A percentile compares a stretch with the other conserved stretches of the same genome.
phyloP scores from a whole-genome alignment of 1,284 basidiomycete genomes.

The Microbotryomycetes sp. region DNA sequence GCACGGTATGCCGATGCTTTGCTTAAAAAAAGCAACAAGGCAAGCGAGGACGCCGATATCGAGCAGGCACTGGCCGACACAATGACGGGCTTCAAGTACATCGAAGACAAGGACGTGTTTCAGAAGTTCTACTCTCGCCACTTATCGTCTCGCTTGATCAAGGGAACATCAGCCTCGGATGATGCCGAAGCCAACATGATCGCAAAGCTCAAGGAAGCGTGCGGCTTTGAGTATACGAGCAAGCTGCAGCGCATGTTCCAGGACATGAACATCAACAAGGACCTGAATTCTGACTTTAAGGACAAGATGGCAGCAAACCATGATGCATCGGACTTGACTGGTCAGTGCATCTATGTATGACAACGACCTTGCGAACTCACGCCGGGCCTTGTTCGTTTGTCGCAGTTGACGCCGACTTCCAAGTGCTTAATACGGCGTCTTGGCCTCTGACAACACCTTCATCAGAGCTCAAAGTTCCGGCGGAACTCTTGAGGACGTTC shows the following conservation, averaged over 20 bases:
- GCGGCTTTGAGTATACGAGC: constrained; percentile 97
- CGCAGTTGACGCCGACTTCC: constrained; percentile 76
- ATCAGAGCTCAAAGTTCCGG: constrained; percentile 76
- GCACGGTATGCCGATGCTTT: constrained; percentile 90
- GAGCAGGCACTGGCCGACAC: constrained; percentile 86
- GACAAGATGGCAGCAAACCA: constrained; percentile 82
- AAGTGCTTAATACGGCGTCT: constrained; percentile 92
- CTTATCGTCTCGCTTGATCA: constrained; percentile 88
- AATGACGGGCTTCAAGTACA: constrained; percentile 98
- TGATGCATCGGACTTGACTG: constrained; percentile 50
- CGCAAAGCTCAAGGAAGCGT: constrained; percentile 94
- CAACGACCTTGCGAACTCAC: not conserved
- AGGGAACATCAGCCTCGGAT: constrained; percentile 86
- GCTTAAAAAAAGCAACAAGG: constrained; percentile 90
- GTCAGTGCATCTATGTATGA: constrained; percentile 28
- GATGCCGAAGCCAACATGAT: constrained; percentile 99
- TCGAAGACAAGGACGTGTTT: constrained; percentile 99
- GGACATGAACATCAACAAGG: constrained; percentile 92
- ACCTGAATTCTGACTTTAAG: constrained; percentile 93
- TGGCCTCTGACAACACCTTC: constrained; percentile 81
- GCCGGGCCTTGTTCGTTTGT: not conserved
- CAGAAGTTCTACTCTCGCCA: constrained; percentile 98
- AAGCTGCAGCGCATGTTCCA: constrained; percentile 95
- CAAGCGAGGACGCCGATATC: constrained; percentile 77
- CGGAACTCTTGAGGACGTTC: constrained; percentile 77